These are phyloP conservation scores for Wallacemonas sp. DNA, from an alignment of 208 protist species.

Conservation along the genomic window DNA sequence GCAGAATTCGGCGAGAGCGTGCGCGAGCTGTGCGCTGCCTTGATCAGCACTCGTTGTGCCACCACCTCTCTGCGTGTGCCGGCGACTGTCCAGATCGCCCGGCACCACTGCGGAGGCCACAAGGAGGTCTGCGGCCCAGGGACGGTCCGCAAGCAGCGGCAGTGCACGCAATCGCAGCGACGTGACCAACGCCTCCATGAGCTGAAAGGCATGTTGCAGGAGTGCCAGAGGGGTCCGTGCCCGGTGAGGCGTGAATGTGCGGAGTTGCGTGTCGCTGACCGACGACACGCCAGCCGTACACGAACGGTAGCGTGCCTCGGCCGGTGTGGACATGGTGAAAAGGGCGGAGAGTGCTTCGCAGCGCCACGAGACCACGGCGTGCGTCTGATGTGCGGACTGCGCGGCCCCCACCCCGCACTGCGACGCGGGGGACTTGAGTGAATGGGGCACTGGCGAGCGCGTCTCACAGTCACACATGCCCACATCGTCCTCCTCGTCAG, in stretches of 20 bases:
- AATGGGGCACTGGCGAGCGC: no score
- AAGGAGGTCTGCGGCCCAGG: conserved; percentile 4
- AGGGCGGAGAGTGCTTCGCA: background rate
- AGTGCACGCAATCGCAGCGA: conserved; percentile 54
- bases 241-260: background rate
- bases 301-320: background rate
- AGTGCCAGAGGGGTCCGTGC: background rate
- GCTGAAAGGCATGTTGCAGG: conserved; percentile 37
- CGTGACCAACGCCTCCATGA: conserved; percentile 50
- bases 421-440: no score
- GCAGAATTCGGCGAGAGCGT: conserved; percentile 9
- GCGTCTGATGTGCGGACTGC: background rate
- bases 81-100: no score
- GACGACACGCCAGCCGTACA: no score
- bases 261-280: no score
- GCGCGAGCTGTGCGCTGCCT: background rate
- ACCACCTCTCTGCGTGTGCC: no score
- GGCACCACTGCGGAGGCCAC: background rate
- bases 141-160: background rate
- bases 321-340: conserved; percentile 15
- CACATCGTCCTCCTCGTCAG: background rate
- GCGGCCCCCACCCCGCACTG: background rate
- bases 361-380: background rate
- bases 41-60: no score
- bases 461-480: no score